Evolutionary conservation across 75 land plant species (phyloP), one percentile per base, ranked within the genome.

Genomic region (Ceratopteris richardii): DNA sequence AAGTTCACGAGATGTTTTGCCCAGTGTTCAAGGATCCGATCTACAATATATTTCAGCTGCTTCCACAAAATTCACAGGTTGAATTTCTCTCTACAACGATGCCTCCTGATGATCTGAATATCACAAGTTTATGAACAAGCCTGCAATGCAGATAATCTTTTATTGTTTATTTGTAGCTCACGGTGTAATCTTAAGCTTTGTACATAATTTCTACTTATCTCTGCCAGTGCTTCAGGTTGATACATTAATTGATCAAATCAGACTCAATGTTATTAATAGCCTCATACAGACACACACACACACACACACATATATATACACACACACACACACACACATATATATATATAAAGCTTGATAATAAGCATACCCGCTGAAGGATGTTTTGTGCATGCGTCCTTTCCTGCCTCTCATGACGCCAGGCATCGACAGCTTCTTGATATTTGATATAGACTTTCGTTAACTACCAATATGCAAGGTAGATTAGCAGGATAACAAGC

Each of bases 361-460:
- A n/a, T n/a, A n/a, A 9, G 9, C 3, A 33, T 81, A 93, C 98
- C 85, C 84, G 71, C 58, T 90, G 80, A 44, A 95, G 44, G 57
- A 90, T 41, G 9, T 83, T 81, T 68, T 95, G 82, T 7, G 88
- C 59, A n/a, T 80, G 79, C 42, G 72, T 72, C 36, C 96, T 64
- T 52, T 85, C 99, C 57, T 84, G 65, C 51, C 72, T 82, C 60
- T 95, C 99, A 75, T 95, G 99, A 33, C 84, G 67, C 65, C 83
- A 71, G 16, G 96, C 99, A 78, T 95, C 96, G 54, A 77, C 83
- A 72, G 88, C 82, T 62, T 95, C 99, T 68, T 95, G 96, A 59
- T 90, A 95, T 55, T 95, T 95, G n/a, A 65, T 60, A 65, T 95
- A 92, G 72, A 92, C 82, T 74, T 88, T 88, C 30, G 82, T 71